These are phyloP conservation scores for Punctularia strigosozonata DNA, from an alignment of 768 basidiomycete genomes.

Conservation along the genomic window DNA sequence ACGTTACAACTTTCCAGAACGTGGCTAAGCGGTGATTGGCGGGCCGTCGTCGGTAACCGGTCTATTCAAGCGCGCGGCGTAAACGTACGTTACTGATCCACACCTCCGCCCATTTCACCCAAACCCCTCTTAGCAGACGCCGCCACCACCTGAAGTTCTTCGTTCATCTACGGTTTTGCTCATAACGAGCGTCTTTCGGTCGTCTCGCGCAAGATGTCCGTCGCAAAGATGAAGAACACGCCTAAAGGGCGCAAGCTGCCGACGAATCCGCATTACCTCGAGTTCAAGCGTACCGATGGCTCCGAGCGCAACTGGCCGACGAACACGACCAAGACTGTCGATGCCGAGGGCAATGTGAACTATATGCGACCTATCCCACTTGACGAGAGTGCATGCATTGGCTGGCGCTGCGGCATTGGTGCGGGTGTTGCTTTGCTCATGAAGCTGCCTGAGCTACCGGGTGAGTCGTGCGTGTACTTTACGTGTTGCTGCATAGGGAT, in stretches of 20 bases:
- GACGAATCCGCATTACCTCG: conserved; percentile 39
- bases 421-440: conserved; percentile 31
- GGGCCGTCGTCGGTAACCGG: too few relatives aligned
- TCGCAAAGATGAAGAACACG: too few relatives aligned
- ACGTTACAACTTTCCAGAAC: too few relatives aligned
- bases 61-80: too few relatives aligned
- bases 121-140: too few relatives aligned
- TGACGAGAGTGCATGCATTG: conserved; percentile 38
- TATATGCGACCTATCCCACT: conserved; percentile 46
- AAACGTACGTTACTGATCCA: too few relatives aligned
- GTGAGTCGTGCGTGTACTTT: conserved; percentile 22
- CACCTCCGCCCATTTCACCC: too few relatives aligned
- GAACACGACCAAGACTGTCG: conserved; percentile 40
- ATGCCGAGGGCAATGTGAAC: conserved; percentile 56
- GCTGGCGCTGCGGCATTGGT: conserved; percentile 39
- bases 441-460: conserved; percentile 30
- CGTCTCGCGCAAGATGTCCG: too few relatives aligned
- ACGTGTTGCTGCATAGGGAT: conserved; percentile 3
- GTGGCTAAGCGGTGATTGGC: too few relatives aligned
- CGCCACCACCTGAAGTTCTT: too few relatives aligned
- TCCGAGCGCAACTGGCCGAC: conserved; percentile 39
- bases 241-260: conserved; percentile 28
- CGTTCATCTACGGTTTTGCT: too few relatives aligned
- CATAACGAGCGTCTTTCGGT: too few relatives aligned
- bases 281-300: conserved; percentile 56